Base-by-base conservation (phyloP, 176 grass and related monocot genomes). In the Carex scoparia region DNA sequence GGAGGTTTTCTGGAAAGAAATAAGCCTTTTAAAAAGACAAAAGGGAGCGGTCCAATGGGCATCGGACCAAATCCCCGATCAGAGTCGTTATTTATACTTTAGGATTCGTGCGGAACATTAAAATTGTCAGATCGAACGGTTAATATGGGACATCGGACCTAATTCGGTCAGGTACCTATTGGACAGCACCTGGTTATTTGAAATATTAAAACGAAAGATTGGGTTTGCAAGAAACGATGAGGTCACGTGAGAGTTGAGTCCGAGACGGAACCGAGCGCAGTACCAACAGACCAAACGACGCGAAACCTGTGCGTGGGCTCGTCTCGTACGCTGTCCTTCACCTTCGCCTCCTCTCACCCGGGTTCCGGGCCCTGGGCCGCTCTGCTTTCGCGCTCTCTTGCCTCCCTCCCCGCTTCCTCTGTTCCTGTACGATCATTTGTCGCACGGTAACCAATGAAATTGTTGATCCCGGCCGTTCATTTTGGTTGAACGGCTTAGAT, bases 301-400 rank as follows among this genome's bases (percentile, higher is more conserved):
- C 15, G 30, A 82, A 64, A 82, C 11, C 37, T 61, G 80, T 64
- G 60, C 55, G 44, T 82, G 60, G 80, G 33, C 80, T 82, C 78
- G 55, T 80, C 78, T 40, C 31, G 78, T 80, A 57, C 55, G 78
- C 11, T 80, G 71, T 75, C 70, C 1, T 44, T 73, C 23, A 23
- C 40, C 10, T 80, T 44, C 51, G 40, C 1, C 18, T 73, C 40
- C 40, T 37, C 13, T 70, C 14, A 57, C 46, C 46, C 53, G 42
- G 66, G 28, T 51, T 51, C 66, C 31, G 19, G 65, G 8, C 65
- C 56, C 79, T 60, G 31, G 54, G 53, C 56, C 33, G 32, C 27
- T 33, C 76, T 56, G 32, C 12, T 80, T 74, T 74, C 42, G 12
- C 70, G 18, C 19, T 13, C 69, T 48, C 37, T 0, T 72, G 69